Evolutionary conservation across 768 basidiomycete genomes (phyloP).

Genomic region (Lactarius hengduanensis): DNA sequence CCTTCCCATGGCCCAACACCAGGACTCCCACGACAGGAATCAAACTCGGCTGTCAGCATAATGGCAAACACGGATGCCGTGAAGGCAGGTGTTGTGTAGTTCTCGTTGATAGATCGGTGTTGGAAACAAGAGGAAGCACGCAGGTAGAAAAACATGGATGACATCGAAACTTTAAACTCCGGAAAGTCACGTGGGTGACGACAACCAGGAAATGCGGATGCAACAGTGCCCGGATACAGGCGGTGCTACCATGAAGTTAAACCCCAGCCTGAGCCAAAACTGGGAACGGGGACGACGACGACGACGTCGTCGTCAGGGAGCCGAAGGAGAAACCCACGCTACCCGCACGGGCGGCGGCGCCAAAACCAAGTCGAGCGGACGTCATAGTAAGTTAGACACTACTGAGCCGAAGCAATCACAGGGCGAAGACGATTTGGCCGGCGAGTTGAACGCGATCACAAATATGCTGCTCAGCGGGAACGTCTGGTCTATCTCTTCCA

Average conservation of each 20-base stretch:
- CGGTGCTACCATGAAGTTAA: background rate
- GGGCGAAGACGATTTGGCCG: conserved; percentile 10
- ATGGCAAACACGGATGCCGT: background rate
- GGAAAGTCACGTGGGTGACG: background rate
- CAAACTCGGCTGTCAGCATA: background rate
- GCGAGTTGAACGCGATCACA: conserved; percentile 3
- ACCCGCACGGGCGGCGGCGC: conserved; percentile 12
- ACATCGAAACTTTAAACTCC: background rate
- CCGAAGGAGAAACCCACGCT: conserved; percentile 19
- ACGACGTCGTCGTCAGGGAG: background rate
- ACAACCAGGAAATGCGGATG: background rate
- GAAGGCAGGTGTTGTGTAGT: background rate
- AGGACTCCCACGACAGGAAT: background rate
- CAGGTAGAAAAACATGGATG: background rate
- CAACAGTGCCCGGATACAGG: background rate
- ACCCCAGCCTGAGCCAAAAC: conserved; percentile 2
- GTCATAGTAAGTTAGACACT: background rate
- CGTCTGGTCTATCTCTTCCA: background rate
- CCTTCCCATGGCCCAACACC: background rate
- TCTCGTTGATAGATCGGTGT: background rate
- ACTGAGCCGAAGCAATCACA: conserved; percentile 4
- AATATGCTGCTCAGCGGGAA: background rate
- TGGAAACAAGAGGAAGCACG: background rate
- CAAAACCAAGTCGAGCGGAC: conserved; percentile 22
- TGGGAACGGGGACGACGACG: background rate